Evolutionary conservation across 331 rosid genomes (phyloP), one percentile per base, ranked within the genome.

Genomic region (Arachis monticola): DNA sequence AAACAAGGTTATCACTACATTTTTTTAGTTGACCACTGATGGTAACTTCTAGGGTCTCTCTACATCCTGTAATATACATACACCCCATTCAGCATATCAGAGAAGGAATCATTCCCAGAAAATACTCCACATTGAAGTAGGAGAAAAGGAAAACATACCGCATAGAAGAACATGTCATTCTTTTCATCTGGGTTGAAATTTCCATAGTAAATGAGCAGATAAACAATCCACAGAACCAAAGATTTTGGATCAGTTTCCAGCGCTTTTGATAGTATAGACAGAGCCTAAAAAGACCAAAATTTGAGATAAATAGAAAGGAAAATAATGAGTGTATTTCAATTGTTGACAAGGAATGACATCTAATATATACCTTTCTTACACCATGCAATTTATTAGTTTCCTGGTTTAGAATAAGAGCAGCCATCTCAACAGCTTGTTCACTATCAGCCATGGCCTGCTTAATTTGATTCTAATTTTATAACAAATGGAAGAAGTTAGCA

Each of bases 141-240:
- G 71, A 83, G 79, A 30, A 79, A 75, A 60, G 41, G 83, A 78
- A 79, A 76, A 77, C 95, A 79, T 92, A 94, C 99, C 99, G 96
- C 97, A 87, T 65, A 81, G 71, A 88, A 80, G 83, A 90, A 88
- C 90, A 92, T 90, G 88, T 94, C 99, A 86, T 94, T 97, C 88
- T 82, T 81, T 88, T 83, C 96, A 69, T 80, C 63, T 69, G 89
- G 77, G 80, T 82, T 85, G 70, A 84, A 63, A 78, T 77, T 83
- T 87, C 97, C 87, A 74, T 86, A 81, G 89, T 84, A 94, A 75
- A 92, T 76, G 69, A 92, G 89, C 42, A 92, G 90, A 87, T 90
- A 92, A 67, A 92, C 83, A 64, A 85, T 80, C 99, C 97, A 94
- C 79, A 87, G 79, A 85, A 81, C 61, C 60, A 71, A 81, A 48